Conservation (phyloP, 2,329 filamentous ascomycete genomes). For the Fusarium beomiforme region DNA sequence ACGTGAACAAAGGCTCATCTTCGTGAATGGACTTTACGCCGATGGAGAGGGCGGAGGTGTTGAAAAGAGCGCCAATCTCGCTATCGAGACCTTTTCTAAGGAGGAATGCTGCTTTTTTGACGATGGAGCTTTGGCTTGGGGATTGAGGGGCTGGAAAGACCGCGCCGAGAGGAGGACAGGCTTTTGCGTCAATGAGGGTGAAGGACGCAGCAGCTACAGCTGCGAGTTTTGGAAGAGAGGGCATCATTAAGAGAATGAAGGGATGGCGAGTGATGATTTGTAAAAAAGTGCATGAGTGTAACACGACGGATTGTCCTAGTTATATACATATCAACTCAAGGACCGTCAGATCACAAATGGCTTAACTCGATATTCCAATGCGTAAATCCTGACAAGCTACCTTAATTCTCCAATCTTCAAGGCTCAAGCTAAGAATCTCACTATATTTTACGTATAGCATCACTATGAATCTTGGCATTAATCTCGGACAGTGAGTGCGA, state of each 20-base stretch:
- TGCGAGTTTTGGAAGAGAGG: conserved; percentile 27
- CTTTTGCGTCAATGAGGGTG: conserved; percentile 43
- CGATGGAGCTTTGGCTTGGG: conserved; percentile 45
- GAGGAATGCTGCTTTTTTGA: conserved; percentile 41
- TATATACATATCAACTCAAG: conserved; percentile 31
- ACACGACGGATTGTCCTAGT: neutral
- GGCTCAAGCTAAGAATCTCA: neutral
- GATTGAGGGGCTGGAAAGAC: conserved; percentile 51
- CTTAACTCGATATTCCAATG: neutral
- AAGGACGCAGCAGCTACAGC: conserved; percentile 22
- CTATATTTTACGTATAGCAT: neutral
- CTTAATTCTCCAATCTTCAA: neutral
- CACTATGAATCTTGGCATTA: neutral
- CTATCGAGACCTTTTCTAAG: conserved; percentile 42
- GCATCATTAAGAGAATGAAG: conserved; percentile 9
- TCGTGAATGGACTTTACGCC: conserved; percentile 56
- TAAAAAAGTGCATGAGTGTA: neutral
- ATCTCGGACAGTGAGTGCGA: conserved; percentile 31
- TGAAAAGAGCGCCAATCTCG: conserved; percentile 40
- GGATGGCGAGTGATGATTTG: neutral
- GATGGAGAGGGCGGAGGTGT: conserved; percentile 50
- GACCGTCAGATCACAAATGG: neutral
- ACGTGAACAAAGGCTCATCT: conserved; percentile 49
- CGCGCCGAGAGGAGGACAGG: conserved; percentile 55
- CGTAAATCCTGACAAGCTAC: neutral